These are phyloP conservation scores for Hylodesmum podocarpum DNA, from an alignment of 306 rosid species.

Conservation along the genomic window DNA sequence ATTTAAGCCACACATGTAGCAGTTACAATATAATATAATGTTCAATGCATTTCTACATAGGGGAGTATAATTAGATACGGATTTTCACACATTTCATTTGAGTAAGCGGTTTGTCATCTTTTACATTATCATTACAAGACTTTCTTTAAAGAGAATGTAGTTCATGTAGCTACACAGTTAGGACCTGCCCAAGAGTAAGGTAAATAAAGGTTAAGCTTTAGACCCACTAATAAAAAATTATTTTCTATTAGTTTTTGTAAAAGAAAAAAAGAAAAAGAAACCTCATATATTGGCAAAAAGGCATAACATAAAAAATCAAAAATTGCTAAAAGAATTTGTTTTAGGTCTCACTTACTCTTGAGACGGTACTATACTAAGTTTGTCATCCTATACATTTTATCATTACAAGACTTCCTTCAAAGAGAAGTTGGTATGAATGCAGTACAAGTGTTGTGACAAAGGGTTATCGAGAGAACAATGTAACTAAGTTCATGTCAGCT, in stretches of 20 bases:
- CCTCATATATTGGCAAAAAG: too few relatives aligned
- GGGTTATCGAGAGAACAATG: not conserved
- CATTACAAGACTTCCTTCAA: not conserved
- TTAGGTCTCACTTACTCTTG: too few relatives aligned
- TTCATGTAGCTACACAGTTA: not conserved
- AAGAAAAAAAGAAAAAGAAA: too few relatives aligned
- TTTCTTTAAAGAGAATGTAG: not conserved
- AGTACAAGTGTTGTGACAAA: not conserved
- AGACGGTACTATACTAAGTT: too few relatives aligned
- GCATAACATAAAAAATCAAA: not conserved
- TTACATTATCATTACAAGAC: not conserved
- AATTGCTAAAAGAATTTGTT: too few relatives aligned
- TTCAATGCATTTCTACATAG: not conserved
- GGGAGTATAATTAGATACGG: not conserved
- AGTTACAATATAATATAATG: not conserved
- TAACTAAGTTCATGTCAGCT: not conserved
- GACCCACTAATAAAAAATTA: too few relatives aligned
- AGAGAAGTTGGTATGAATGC: not conserved
- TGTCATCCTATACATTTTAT: not conserved
- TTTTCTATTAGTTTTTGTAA: too few relatives aligned
- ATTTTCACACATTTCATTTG: not conserved
- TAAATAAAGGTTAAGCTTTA: too few relatives aligned
- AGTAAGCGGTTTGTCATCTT: not conserved
- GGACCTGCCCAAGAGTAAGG: too few relatives aligned
- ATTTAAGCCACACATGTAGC: not conserved